Conservation (phyloP, 345 rosid species). For the Cardamine chenopodiifolia region DNA sequence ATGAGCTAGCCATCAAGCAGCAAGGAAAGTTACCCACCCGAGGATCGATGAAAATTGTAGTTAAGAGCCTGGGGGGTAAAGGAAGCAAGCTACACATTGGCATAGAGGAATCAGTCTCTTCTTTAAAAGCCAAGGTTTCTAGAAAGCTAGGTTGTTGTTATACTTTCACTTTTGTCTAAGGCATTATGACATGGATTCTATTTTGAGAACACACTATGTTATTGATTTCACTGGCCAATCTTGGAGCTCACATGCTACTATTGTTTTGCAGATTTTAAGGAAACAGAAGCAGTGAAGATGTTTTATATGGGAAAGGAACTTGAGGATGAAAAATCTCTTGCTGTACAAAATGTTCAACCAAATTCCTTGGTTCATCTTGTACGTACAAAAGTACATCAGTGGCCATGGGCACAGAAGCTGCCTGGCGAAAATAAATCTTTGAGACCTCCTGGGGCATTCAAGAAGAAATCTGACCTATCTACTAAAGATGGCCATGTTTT, state of each 20-base stretch:
- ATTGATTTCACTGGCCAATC: slow-evolving; percentile 19
- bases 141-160: slow-evolving; percentile 83
- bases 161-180: slow-evolving; percentile 21
- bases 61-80: slow-evolving; percentile 98
- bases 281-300: slow-evolving; percentile 74
- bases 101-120: slow-evolving; percentile 76
- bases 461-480: slow-evolving; percentile 97
- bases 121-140: slow-evolving; percentile 85
- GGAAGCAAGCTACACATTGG: slow-evolving; percentile 91
- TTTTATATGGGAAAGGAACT: slow-evolving; percentile 89
- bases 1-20: slow-evolving; percentile 86
- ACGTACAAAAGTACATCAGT: slow-evolving; percentile 75
- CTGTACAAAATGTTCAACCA: slow-evolving; percentile 81
- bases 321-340: slow-evolving; percentile 76
- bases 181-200: slow-evolving; percentile 20
- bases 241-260: slow-evolving; percentile 26
- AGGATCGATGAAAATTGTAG: slow-evolving; percentile 82
- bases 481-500: slow-evolving; percentile 95
- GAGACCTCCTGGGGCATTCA: slow-evolving; percentile 98
- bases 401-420: slow-evolving; percentile 86
- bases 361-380: slow-evolving; percentile 92
- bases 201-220: neutral
- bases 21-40: slow-evolving; percentile 76
- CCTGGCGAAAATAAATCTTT: slow-evolving; percentile 90
- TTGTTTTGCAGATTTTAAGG: slow-evolving; percentile 80